These are phyloP conservation scores for Lachnellula hyalina DNA, from an alignment of 2,329 filamentous ascomycete species.

Conservation along the genomic window DNA sequence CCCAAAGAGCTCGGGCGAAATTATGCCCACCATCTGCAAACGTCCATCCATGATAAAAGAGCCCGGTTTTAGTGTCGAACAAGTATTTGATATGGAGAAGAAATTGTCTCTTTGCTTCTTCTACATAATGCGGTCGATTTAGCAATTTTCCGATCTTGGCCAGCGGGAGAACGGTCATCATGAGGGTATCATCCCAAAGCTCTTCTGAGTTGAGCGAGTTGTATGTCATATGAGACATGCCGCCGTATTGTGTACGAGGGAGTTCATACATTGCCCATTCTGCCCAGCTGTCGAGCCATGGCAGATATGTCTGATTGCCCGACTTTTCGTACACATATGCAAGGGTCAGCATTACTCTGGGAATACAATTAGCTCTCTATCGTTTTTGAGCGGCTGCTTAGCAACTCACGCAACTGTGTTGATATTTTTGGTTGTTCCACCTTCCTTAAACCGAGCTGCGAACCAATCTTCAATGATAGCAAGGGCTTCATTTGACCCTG, in stretches of 20 bases:
- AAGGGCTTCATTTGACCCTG: conserved; percentile 54
- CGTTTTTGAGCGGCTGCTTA: background rate
- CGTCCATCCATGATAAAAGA: conserved; percentile 81
- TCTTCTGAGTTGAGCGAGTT: conserved; percentile 61
- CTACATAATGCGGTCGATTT: conserved; percentile 64
- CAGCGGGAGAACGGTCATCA: conserved; percentile 81
- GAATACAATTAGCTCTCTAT: too few relatives aligned
- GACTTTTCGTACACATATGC: conserved; percentile 76
- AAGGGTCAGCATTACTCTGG: conserved; percentile 60
- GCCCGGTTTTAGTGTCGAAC: conserved; percentile 63
- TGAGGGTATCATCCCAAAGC: conserved; percentile 80
- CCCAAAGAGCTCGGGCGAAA: conserved; percentile 54
- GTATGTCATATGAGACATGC: conserved; percentile 29
- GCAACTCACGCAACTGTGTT: conserved; percentile 64
- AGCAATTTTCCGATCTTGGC: conserved; percentile 67
- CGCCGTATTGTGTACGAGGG: conserved; percentile 64
- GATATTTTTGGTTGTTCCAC: conserved; percentile 73
- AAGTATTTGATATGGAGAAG: conserved; percentile 74
- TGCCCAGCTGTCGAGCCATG: conserved; percentile 76
- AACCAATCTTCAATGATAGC: conserved; percentile 72
- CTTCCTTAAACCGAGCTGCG: conserved; percentile 47
- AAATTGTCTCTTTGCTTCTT: conserved; percentile 73
- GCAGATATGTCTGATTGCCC: conserved; percentile 60
- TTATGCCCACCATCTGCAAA: conserved; percentile 63
- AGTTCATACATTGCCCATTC: conserved; percentile 74